Evolutionary conservation across 176 grass and related monocot genomes (phyloP).

Genomic region (Oryza glumipatula): DNA sequence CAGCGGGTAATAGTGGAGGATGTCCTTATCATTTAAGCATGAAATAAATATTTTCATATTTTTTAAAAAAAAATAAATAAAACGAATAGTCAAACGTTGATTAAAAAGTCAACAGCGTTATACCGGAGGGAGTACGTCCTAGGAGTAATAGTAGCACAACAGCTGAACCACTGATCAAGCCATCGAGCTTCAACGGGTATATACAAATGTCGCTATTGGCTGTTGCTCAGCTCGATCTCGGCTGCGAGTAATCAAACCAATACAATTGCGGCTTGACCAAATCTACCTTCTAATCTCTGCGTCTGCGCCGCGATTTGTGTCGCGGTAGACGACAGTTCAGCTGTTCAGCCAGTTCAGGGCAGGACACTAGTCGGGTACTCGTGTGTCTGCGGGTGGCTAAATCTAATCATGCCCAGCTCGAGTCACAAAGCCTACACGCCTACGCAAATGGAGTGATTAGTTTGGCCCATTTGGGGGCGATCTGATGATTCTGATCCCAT

Average conservation of each 20-base stretch:
- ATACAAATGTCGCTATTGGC: not conserved
- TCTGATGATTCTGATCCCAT: not conserved
- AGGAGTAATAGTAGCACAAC: not conserved
- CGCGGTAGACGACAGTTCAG: conserved; percentile 6
- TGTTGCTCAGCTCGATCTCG: not conserved
- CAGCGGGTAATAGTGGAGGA: no score
- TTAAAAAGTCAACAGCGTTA: no score
- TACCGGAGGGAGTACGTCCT: no score
- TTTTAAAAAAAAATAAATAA: no score
- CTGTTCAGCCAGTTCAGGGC: not conserved
- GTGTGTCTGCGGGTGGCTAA: conserved; percentile 1
- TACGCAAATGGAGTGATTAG: not conserved
- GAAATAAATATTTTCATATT: no score
- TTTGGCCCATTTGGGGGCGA: not conserved
- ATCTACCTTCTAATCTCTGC: conserved; percentile 5
- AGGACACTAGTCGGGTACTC: not conserved
- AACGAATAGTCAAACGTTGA: no score
- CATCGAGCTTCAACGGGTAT: conserved; percentile 7
- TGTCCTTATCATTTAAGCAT: no score
- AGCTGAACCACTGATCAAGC: not conserved
- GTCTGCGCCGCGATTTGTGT: conserved; percentile 26
- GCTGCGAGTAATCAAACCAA: not conserved
- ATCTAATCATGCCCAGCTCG: not conserved
- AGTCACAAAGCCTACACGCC: conserved; percentile 25
- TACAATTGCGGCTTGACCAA: not conserved